phyloP scores from a whole-genome alignment of 148 eudicot genomes.

The Rhododendron ferrugineum region DNA sequence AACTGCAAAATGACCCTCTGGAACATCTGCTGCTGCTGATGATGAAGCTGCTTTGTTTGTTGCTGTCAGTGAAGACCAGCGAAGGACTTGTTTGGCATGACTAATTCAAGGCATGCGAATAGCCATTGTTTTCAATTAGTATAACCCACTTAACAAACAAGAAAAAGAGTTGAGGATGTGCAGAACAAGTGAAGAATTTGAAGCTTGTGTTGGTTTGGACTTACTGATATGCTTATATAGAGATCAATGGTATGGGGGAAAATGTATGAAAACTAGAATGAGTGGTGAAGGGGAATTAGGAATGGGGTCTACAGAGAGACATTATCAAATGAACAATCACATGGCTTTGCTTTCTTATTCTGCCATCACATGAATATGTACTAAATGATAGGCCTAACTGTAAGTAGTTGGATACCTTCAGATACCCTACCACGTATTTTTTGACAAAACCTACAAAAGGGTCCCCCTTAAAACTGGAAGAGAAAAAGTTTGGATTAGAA shows the following conservation, averaged over 20 bases:
- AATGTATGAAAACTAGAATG: neutral
- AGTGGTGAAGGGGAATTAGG: neutral
- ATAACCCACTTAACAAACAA: neutral
- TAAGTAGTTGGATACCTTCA: neutral
- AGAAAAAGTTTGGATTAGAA: neutral
- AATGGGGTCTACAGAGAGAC: conserved; percentile 11
- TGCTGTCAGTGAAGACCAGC: neutral
- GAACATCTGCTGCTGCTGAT: neutral
- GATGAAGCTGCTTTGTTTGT: conserved; percentile 3
- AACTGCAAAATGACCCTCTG: conserved; percentile 45
- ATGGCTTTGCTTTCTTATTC: conserved; percentile 1
- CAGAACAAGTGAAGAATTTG: neutral
- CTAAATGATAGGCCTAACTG: neutral
- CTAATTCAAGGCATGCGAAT: conserved; percentile 7
- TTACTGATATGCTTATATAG: neutral
- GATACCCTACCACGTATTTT: neutral
- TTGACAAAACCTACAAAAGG: neutral
- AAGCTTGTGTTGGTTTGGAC: neutral
- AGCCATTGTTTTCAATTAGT: neutral
- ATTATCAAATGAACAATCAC: neutral
- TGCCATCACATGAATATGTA: neutral
- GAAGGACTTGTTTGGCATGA: neutral
- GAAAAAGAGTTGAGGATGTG: neutral
- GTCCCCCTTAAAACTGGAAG: neutral
- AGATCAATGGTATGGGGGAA: neutral